A percentile compares a stretch with the other conserved stretches of the same genome.
Evolutionary conservation across 306 rosid genomes (phyloP).

Genomic region (Hippophae tibetana): DNA sequence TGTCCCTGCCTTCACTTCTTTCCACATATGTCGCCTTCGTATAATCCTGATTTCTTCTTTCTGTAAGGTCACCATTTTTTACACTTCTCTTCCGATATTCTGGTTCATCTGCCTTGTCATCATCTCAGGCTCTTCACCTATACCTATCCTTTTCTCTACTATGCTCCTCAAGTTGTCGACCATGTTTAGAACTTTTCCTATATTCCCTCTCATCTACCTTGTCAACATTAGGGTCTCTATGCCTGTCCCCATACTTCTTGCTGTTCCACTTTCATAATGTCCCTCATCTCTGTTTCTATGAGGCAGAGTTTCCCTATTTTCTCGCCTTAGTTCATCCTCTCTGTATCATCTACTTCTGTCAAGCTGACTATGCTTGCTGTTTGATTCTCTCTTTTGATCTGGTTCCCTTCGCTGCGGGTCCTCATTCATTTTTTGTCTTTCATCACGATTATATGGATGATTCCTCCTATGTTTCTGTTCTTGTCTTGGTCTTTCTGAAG

Average conservation of each 20-base stretch:
- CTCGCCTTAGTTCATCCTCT: slow-evolving; percentile 27
- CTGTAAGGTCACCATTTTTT: slow-evolving; percentile 7
- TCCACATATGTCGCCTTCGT: slow-evolving; percentile 26
- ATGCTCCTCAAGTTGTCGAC: slow-evolving; percentile 20
- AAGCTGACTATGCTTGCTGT: slow-evolving; percentile 33
- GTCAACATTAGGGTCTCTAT: no score
- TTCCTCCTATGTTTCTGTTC: slow-evolving; percentile 31
- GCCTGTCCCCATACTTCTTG: no score
- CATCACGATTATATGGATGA: slow-evolving; percentile 28
- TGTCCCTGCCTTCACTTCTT: slow-evolving; percentile 25
- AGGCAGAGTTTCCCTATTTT: slow-evolving; percentile 25
- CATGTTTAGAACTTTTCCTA: no score
- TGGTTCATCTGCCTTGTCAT: slow-evolving; percentile 3
- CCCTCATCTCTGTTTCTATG: slow-evolving; percentile 32
- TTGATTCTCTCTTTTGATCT: slow-evolving; percentile 35
- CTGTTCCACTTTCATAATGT: slow-evolving; percentile 7
- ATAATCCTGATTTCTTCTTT: slow-evolving; percentile 14
- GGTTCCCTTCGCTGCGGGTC: slow-evolving; percentile 30
- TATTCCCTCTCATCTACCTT: no score
- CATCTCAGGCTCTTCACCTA: slow-evolving; percentile 30
- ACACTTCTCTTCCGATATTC: slow-evolving; percentile 8
- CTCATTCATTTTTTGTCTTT: slow-evolving; percentile 22
- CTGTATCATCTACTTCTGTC: slow-evolving; percentile 33
- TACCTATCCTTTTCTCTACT: slow-evolving; percentile 35
- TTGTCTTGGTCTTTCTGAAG: slow-evolving; percentile 40